Percentiles rank a stretch among this genome's conserved stretches.
Conservation (phyloP, 768 basidiomycete species). For the Panaeolus papilionaceus region DNA sequence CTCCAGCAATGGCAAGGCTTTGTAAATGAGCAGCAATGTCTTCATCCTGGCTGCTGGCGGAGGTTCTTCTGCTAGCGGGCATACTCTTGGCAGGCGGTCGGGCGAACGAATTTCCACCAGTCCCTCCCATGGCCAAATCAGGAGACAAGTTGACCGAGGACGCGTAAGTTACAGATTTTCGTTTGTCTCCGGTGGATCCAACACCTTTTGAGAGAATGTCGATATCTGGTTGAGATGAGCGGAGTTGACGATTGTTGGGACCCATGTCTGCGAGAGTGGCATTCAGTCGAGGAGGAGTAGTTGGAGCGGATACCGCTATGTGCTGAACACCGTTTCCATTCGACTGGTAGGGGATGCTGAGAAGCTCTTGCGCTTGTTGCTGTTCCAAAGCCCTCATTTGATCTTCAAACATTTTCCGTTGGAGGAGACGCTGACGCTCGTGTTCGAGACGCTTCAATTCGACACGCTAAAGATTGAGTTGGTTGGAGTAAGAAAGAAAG, state of each 20-base stretch:
- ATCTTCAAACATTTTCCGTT: slow-evolving; percentile 93
- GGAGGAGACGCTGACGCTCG: slow-evolving; percentile 85
- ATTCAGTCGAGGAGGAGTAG: slow-evolving; percentile 84
- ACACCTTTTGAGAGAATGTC: slow-evolving; percentile 74
- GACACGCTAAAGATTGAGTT: slow-evolving; percentile 64
- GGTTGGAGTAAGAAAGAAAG: slow-evolving; percentile 17
- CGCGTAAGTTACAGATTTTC: slow-evolving; percentile 88
- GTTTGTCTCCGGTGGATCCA: slow-evolving; percentile 74
- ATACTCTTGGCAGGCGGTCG: slow-evolving; percentile 86
- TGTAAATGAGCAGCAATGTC: slow-evolving; percentile 80
- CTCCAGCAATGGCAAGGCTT: slow-evolving; percentile 70
- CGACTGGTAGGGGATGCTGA: slow-evolving; percentile 75
- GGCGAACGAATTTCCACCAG: slow-evolving; percentile 56
- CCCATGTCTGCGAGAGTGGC: slow-evolving; percentile 66
- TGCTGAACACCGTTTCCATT: slow-evolving; percentile 65
- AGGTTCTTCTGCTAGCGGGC: slow-evolving; percentile 90
- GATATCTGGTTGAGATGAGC: slow-evolving; percentile 58
- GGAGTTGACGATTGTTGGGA: slow-evolving; percentile 44
- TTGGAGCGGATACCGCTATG: slow-evolving; percentile 87
- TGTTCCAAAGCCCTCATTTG: slow-evolving; percentile 95
- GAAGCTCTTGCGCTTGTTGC: slow-evolving; percentile 87
- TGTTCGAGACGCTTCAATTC: slow-evolving; percentile 92
- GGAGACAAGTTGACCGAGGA: slow-evolving; percentile 79
- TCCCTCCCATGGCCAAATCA: slow-evolving; percentile 56
- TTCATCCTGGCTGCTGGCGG: slow-evolving; percentile 87